Evolutionary conservation across 768 basidiomycete species (phyloP).

Genomic region (Favolaschia claudopus): DNA sequence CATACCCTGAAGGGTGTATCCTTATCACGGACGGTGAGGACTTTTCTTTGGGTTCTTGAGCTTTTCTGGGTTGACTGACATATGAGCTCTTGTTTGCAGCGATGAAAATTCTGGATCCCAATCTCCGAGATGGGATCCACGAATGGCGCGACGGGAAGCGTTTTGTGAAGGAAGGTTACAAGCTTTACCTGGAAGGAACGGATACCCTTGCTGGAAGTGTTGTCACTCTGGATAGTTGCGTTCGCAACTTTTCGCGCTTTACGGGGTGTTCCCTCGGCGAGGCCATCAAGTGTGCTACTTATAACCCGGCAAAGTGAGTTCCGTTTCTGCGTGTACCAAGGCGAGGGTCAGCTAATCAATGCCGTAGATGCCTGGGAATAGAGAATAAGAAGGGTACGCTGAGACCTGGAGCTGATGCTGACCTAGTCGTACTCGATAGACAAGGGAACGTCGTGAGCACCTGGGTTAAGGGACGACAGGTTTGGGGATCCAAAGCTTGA

Average conservation of each 20-base stretch:
- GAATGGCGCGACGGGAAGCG: conserved; percentile 87
- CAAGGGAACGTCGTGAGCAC: conserved; percentile 72
- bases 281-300: conserved; percentile 87
- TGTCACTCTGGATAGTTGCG: conserved; percentile 83
- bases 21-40: conserved; percentile 86
- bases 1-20: conserved; percentile 85
- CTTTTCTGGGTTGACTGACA: background rate
- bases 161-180: conserved; percentile 83
- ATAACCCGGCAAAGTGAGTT: conserved; percentile 79
- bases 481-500: conserved; percentile 56
- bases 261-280: conserved; percentile 85
- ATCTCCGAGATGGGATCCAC: conserved; percentile 83
- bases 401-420: conserved; percentile 85
- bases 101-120: conserved; percentile 86
- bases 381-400: conserved; percentile 83
- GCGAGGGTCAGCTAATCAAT: background rate
- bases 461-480: conserved; percentile 80
- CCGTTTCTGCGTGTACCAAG: background rate
- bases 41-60: background rate
- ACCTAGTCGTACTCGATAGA: conserved; percentile 78
- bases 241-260: conserved; percentile 85
- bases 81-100: conserved; percentile 59
- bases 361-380: conserved; percentile 77
- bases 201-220: conserved; percentile 90
- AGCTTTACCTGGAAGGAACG: conserved; percentile 84